These are phyloP conservation scores for Hemisphaericaspora xylanilytica DNA, from an alignment of 1,139 yeast genomes.

Conservation along the genomic window DNA sequence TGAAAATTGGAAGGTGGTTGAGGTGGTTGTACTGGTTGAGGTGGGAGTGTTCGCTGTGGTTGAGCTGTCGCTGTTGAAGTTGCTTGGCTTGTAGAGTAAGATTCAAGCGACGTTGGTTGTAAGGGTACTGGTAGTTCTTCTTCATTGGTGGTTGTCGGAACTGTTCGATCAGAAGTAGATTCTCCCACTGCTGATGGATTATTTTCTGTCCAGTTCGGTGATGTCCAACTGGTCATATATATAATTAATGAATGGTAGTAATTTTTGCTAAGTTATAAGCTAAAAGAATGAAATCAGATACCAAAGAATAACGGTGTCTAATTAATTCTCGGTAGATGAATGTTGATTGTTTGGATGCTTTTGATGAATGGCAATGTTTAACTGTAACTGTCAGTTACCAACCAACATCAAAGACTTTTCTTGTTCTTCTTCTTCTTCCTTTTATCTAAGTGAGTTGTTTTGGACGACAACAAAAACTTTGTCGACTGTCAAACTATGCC, in stretches of 20 bases:
- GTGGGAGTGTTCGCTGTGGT: background rate
- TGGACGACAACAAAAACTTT: too few relatives aligned
- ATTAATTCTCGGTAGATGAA: too few relatives aligned
- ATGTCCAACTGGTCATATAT: slow-evolving; percentile 3
- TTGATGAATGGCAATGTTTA: too few relatives aligned
- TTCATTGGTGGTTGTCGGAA: slow-evolving; percentile 1
- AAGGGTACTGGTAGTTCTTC: background rate
- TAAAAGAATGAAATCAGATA: too few relatives aligned
- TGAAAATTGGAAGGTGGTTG: background rate
- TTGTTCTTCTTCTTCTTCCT: too few relatives aligned
- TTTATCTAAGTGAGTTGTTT: too few relatives aligned
- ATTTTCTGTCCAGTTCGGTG: slow-evolving; percentile 3
- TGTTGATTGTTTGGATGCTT: too few relatives aligned
- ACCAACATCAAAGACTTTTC: too few relatives aligned
- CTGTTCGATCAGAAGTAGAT: background rate
- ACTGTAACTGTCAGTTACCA: too few relatives aligned
- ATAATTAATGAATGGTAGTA: background rate
- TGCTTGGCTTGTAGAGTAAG: background rate
- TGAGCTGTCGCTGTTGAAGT: background rate
- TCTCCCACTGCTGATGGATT: background rate
- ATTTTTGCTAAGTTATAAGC: too few relatives aligned
- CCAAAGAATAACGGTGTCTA: too few relatives aligned
- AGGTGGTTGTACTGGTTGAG: background rate
- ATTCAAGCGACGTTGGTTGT: background rate
- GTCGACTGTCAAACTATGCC: too few relatives aligned